Conservation (phyloP, 2,329 filamentous ascomycete species). For the Domatiomyces globalis region DNA sequence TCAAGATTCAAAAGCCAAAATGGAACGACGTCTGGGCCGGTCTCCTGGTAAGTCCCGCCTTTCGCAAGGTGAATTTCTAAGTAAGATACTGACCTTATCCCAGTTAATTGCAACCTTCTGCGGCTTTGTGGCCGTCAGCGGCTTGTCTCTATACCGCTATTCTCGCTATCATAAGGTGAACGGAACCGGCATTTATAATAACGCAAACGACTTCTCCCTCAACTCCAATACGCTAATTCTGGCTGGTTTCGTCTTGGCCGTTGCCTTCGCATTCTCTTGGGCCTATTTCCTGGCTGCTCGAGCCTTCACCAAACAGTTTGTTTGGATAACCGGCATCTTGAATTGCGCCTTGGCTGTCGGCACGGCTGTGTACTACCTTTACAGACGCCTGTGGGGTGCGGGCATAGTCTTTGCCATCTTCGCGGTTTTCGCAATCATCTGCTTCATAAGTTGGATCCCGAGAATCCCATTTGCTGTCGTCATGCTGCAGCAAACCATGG, state of each 20-base stretch:
- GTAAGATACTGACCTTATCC: constrained; percentile 5
- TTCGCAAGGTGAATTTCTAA: constrained; percentile 5
- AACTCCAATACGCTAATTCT: constrained; percentile 75
- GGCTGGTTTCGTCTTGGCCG: constrained; percentile 61
- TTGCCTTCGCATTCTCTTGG: constrained; percentile 62
- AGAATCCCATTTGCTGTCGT: constrained; percentile 82
- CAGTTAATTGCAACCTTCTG: constrained; percentile 56
- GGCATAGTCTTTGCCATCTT: constrained; percentile 82
- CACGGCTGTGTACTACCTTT: constrained; percentile 76
- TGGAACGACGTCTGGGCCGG: constrained; percentile 87
- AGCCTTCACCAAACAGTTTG: constrained; percentile 73
- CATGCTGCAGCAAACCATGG: constrained; percentile 75
- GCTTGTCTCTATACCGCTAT: constrained; percentile 61
- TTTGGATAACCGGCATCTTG: constrained; percentile 81
- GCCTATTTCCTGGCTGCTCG: constrained; percentile 63
- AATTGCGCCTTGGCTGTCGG: constrained; percentile 76
- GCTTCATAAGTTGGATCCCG: constrained; percentile 77
- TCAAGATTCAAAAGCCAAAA: constrained; percentile 70
- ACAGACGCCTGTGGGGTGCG: constrained; percentile 60
- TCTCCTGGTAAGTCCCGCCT: constrained; percentile 43
- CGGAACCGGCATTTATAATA: constrained; percentile 60
- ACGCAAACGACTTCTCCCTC: constrained; percentile 51
- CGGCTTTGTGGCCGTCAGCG: constrained; percentile 66
- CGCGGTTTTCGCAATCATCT: constrained; percentile 62
- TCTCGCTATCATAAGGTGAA: constrained; percentile 46